These are phyloP conservation scores for Kwoniella europaea DNA, from an alignment of 768 basidiomycete genomes.

Conservation along the genomic window DNA sequence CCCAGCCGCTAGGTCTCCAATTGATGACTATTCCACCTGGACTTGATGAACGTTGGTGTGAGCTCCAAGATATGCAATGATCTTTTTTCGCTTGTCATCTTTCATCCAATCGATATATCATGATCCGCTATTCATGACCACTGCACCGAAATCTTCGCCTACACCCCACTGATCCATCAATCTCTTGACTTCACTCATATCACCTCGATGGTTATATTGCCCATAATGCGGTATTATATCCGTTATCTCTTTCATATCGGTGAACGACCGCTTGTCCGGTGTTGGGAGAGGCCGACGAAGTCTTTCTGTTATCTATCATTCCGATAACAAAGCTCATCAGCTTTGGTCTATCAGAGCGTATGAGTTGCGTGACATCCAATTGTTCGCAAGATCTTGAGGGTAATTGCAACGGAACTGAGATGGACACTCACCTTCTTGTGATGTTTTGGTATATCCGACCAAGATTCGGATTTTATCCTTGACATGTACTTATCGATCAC, in stretches of 20 bases:
- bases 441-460: conserved; percentile 60
- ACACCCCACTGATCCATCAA: conserved; percentile 57
- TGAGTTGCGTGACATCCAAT: too few relatives aligned
- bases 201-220: conserved; percentile 55
- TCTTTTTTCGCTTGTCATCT: too few relatives aligned
- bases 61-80: too few relatives aligned
- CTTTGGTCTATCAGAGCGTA: not conserved
- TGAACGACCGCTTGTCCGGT: conserved; percentile 45
- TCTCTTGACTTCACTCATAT: conserved; percentile 58
- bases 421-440: conserved; percentile 57
- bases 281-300: conserved; percentile 45
- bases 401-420: too few relatives aligned
- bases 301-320: conserved; percentile 57
- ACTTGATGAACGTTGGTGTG: too few relatives aligned
- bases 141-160: conserved; percentile 55
- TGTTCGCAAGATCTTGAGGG: too few relatives aligned
- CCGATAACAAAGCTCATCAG: not conserved
- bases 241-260: conserved; percentile 58
- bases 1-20: not conserved
- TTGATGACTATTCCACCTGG: too few relatives aligned
- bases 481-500: conserved; percentile 56
- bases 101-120: not conserved
- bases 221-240: conserved; percentile 55
- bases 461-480: conserved; percentile 58
- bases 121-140: conserved; percentile 38